Conservation (phyloP, 2,329 filamentous ascomycete species). For the Ophiocordyceps camponoti-saundersi region DNA sequence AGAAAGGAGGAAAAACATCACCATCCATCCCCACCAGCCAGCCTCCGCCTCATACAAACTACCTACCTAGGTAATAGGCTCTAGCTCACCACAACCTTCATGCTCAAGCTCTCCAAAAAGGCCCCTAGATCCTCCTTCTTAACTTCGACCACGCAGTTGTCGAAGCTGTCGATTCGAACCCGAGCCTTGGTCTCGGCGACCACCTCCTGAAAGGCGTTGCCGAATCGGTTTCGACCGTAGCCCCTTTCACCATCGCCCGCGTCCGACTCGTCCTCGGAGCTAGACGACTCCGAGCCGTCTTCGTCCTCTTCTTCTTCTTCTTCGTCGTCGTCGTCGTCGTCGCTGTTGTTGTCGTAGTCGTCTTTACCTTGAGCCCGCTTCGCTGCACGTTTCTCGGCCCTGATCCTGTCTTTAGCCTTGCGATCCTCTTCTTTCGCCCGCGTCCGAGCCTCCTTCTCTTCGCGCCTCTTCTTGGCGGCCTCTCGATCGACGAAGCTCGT, state of each 20-base stretch:
- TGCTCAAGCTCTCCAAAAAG: slow-evolving; percentile 81
- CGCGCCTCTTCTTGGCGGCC: slow-evolving; percentile 43
- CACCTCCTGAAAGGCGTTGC: slow-evolving; percentile 89
- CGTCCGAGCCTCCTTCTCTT: slow-evolving; percentile 45
- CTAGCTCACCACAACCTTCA: slow-evolving; percentile 65
- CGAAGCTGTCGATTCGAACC: slow-evolving; percentile 89
- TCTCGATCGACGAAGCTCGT: slow-evolving; percentile 52
- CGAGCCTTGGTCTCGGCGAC: slow-evolving; percentile 78
- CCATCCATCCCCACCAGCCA: neutral
- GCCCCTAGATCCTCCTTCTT: slow-evolving; percentile 83
- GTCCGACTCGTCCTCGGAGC: slow-evolving; percentile 29
- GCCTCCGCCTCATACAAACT: too few relatives aligned
- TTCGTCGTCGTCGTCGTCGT: slow-evolving; percentile 1
- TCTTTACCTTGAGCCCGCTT: slow-evolving; percentile 31
- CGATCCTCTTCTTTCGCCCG: slow-evolving; percentile 43
- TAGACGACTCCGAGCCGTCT: slow-evolving; percentile 25
- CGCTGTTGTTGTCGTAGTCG: slow-evolving; percentile 21
- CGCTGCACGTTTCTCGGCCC: slow-evolving; percentile 43
- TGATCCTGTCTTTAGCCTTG: slow-evolving; percentile 38
- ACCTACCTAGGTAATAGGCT: neutral
- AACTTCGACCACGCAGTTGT: slow-evolving; percentile 96
- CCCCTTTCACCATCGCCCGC: slow-evolving; percentile 42
- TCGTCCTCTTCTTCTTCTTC: slow-evolving; percentile 24
- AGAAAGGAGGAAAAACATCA: too few relatives aligned
- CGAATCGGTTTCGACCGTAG: slow-evolving; percentile 76